phyloP scores from a whole-genome alignment of 108 stramenopile genomes.

The Epipyxis sp. region DNA sequence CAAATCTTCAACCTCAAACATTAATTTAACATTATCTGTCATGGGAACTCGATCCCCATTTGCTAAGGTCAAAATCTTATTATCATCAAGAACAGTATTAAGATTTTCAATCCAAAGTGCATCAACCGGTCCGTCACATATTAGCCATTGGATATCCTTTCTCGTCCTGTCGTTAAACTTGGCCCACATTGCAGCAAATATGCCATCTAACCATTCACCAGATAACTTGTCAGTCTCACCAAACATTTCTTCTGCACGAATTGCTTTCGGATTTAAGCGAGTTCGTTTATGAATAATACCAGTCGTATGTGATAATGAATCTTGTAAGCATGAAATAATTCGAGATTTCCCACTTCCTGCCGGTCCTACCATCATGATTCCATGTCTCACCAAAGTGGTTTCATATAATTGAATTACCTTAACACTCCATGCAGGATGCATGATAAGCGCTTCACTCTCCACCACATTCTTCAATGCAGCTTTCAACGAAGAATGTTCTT shows the following conservation, averaged over 20 bases:
- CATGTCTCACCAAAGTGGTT: slow-evolving; percentile 63
- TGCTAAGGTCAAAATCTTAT: slow-evolving; percentile 63
- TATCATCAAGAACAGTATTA: slow-evolving; percentile 68
- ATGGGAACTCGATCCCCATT: slow-evolving; percentile 67
- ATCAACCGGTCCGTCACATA: slow-evolving; percentile 65
- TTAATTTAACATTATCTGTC: slow-evolving; percentile 68
- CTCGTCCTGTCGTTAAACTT: slow-evolving; percentile 62
- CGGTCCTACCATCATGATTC: slow-evolving; percentile 65
- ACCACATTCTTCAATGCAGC: slow-evolving; percentile 29
- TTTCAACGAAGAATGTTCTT: slow-evolving; percentile 34
- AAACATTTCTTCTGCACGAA: slow-evolving; percentile 61
- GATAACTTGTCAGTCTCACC: slow-evolving; percentile 60
- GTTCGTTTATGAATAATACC: slow-evolving; percentile 51
- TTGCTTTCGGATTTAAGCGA: slow-evolving; percentile 66
- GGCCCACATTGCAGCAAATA: slow-evolving; percentile 64
- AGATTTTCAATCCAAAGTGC: slow-evolving; percentile 68
- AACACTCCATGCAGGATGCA: slow-evolving; percentile 53
- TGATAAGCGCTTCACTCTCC: slow-evolving; percentile 36
- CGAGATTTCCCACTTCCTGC: slow-evolving; percentile 59
- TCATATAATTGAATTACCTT: slow-evolving; percentile 65
- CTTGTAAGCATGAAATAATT: slow-evolving; percentile 46
- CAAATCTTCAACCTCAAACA: slow-evolving; percentile 64
- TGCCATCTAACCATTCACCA: slow-evolving; percentile 66
- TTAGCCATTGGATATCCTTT: slow-evolving; percentile 59
- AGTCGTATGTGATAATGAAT: slow-evolving; percentile 42